Evolutionary conservation across 1,284 basidiomycete species (phyloP), one percentile per base, ranked within the genome.

Genomic region (Ustilago cynodontis): DNA sequence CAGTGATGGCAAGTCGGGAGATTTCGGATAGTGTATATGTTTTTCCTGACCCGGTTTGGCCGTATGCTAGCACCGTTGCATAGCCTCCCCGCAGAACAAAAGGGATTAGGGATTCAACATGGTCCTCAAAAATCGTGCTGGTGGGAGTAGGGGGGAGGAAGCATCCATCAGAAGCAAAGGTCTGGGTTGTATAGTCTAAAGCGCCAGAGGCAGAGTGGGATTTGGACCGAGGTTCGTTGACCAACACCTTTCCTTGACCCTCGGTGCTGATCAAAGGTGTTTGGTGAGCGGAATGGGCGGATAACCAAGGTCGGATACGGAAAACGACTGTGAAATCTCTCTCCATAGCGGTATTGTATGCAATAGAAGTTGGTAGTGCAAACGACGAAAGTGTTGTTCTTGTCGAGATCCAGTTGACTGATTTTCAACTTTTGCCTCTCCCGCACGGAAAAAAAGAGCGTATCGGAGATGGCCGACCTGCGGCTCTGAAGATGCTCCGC

Each of bases 271-370:
- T 37, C 9, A 37, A 13, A 9, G 35, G 13, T 20, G 31, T 33
- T 11, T 33, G 31, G 5, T 53, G 14, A 35, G 53, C 22, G 4
- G 47, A 3, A 20, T 33, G 1, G 1, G 47, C n/a, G 37, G 28
- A 26, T 39, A 60, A 56, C 16, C 65, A 61, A 24, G 70, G 65
- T 20, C 70, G 70, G 31, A 72, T 28, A 24, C 71, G 65, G 20
- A 73, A 73, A 29, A 73, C n/a, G 28, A 73, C 64, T 5, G 71
- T 66, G 16, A 68, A 68, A 29, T 73, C 71, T n/a, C 60, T 55
- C 47, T 73, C 59, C 71, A 73, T 55, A 6, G 43, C 33, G 41
- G 43, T 20, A 9, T 45, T n/a, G 7, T 4, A 20, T 5, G n/a
- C 3, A n/a, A 33, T 45, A 26, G 33, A 24, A 22, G 52, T 29